Evolutionary conservation across 2,329 filamentous ascomycete species (phyloP).

Genomic region (Aspergillus niger): DNA sequence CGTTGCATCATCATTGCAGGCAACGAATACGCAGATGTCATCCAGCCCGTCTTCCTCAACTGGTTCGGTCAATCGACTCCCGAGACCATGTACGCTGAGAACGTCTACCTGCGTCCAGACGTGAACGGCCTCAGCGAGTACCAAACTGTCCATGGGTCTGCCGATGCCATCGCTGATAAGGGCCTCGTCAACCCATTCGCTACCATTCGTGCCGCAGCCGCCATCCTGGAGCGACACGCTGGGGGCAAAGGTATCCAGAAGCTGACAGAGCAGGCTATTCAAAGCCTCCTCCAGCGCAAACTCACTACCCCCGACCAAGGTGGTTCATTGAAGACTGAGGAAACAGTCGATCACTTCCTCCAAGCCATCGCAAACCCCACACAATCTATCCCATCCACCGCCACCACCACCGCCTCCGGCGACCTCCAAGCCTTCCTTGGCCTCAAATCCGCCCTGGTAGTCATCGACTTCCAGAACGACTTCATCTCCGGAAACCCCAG

Average conservation of each 20-base stretch:
- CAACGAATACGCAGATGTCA: slow-evolving; percentile 10
- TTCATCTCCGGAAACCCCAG: slow-evolving; percentile 1
- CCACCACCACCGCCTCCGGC: too few species aligned
- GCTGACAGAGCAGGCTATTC: background rate
- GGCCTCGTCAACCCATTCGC: slow-evolving; percentile 6
- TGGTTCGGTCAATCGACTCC: slow-evolving; percentile 3
- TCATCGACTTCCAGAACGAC: background rate
- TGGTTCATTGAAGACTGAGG: background rate
- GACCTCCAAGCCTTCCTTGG: too few species aligned
- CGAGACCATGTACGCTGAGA: slow-evolving; percentile 6
- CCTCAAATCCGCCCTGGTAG: too few species aligned
- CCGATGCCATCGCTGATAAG: slow-evolving; percentile 3
- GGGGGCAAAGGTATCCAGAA: background rate
- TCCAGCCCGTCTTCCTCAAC: slow-evolving; percentile 6
- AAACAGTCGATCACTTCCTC: too few species aligned
- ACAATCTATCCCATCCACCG: too few species aligned
- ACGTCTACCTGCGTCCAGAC: slow-evolving; percentile 6
- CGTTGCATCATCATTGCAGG: slow-evolving; percentile 1
- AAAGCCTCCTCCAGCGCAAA: background rate
- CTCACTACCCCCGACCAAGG: slow-evolving; percentile 5
- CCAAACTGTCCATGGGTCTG: slow-evolving; percentile 9
- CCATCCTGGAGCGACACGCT: slow-evolving; percentile 5
- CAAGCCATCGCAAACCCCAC: too few species aligned
- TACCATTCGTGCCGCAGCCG: background rate
- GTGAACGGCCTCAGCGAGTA: slow-evolving; percentile 5